A percentile compares a stretch with the other conserved stretches of the same genome.
Evolutionary conservation across 768 basidiomycete genomes (phyloP).

Genomic region (Boletus edulis): DNA sequence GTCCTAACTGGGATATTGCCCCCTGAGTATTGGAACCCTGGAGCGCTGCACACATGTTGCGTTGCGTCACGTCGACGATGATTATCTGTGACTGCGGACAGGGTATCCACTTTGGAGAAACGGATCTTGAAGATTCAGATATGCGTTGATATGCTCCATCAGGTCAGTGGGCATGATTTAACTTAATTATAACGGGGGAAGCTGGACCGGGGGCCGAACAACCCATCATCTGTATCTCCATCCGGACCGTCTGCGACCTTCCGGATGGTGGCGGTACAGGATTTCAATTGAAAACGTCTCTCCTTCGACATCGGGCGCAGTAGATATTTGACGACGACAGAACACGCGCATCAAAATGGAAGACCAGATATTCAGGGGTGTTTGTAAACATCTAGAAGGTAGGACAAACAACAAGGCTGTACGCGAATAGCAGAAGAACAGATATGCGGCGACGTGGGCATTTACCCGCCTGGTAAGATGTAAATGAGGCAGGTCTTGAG

Average conservation of each 20-base stretch:
- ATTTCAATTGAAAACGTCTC: constrained; percentile 14
- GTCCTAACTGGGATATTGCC: neutral
- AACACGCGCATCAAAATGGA: constrained; percentile 39
- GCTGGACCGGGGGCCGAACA: constrained; percentile 5
- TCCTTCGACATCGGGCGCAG: constrained; percentile 29
- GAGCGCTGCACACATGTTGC: neutral
- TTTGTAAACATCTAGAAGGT: constrained; percentile 16
- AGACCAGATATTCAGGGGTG: constrained; percentile 29
- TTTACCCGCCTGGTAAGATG: constrained; percentile 5
- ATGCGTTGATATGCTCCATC: constrained; percentile 7
- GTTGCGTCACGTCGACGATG: constrained; percentile 9
- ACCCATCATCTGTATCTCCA: constrained; percentile 8
- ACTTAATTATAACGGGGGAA: constrained; percentile 3
- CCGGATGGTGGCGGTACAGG: constrained; percentile 6
- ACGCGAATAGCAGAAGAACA: constrained; percentile 9
- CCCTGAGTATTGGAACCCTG: constrained; percentile 7
- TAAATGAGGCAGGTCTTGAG: constrained; percentile 15
- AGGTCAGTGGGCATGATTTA: constrained; percentile 10
- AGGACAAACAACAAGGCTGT: constrained; percentile 25
- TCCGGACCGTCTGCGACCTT: constrained; percentile 6
- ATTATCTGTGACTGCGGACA: constrained; percentile 9
- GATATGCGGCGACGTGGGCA: constrained; percentile 17
- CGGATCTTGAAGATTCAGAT: constrained; percentile 6
- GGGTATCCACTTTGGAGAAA: neutral
- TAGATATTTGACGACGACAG: constrained; percentile 28